phyloP scores from a whole-genome alignment of 257 asterid species.

The Eucommia ulmoides region DNA sequence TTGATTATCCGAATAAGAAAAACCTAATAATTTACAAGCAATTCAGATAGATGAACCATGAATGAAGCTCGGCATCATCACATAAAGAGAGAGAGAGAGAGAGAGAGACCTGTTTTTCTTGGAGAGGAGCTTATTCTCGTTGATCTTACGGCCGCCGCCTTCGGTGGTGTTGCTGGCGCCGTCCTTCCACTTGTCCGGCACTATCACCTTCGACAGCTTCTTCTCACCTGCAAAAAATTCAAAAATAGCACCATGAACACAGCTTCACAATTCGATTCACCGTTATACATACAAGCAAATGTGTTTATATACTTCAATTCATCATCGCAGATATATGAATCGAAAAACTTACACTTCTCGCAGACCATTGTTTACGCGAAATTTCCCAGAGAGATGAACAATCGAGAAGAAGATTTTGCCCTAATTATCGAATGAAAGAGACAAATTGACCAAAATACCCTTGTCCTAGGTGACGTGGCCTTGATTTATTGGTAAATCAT shows the following conservation, averaged over 20 bases:
- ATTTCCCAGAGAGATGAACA: neutral
- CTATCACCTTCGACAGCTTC: constrained; percentile 77
- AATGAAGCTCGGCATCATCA: neutral
- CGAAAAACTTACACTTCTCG: neutral
- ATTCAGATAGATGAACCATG: neutral
- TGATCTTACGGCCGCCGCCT: constrained; percentile 95
- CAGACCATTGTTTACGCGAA: neutral
- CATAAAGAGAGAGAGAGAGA: neutral
- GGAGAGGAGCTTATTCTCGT: constrained; percentile 96
- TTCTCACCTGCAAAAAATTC: neutral
- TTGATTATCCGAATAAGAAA: neutral
- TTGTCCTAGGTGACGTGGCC: neutral
- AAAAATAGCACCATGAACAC: neutral
- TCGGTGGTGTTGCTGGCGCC: constrained; percentile 87
- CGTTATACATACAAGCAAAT: neutral
- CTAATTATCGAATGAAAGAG: neutral
- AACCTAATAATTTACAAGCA: neutral
- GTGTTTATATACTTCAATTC: constrained; percentile 2
- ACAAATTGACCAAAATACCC: neutral
- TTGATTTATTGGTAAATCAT: neutral
- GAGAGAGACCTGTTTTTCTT: constrained; percentile 61
- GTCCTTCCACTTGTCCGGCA: constrained; percentile 98
- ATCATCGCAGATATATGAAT: neutral
- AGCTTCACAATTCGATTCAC: neutral
- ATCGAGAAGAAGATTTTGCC: neutral